These are phyloP conservation scores for Trichodelitschia bisporula DNA, from an alignment of 495 filamentous ascomycete species.

Conservation along the genomic window DNA sequence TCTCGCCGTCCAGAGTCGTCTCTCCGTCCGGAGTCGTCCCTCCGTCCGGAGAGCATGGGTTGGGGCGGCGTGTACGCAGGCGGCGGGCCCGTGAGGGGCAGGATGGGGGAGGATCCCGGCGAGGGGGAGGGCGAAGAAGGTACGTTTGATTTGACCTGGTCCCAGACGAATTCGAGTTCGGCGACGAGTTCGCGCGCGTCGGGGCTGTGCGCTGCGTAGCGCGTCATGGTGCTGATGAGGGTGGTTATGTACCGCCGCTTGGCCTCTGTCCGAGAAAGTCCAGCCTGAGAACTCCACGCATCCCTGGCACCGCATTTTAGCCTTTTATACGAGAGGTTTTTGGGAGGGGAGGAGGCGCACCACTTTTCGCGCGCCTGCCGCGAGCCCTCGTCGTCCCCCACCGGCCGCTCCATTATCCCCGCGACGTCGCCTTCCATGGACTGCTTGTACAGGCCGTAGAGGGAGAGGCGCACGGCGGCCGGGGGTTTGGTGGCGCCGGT, in stretches of 20 bases:
- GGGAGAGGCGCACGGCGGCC: conserved; percentile 54
- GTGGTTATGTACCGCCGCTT: conserved; percentile 85
- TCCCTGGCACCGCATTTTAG: conserved; percentile 24
- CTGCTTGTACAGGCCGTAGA: conserved; percentile 97
- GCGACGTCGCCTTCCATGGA: conserved; percentile 95
- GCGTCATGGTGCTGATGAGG: conserved; percentile 89
- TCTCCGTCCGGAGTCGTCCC: conserved; percentile 30
- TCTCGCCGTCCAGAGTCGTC: conserved; percentile 17
- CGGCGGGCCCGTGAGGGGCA: conserved; percentile 56
- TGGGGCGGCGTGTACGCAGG: conserved; percentile 55
- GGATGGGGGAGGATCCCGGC: conserved; percentile 19
- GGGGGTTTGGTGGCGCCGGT: conserved; percentile 77
- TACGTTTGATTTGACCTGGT: conserved; percentile 75
- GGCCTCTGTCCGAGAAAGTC: conserved; percentile 65
- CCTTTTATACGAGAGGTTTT: neutral
- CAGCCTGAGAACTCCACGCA: conserved; percentile 73
- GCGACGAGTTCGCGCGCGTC: conserved; percentile 69
- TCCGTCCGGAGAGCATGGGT: too few species aligned
- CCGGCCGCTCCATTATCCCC: conserved; percentile 69
- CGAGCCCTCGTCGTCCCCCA: conserved; percentile 26
- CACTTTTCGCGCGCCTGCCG: conserved; percentile 35
- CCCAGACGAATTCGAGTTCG: conserved; percentile 98
- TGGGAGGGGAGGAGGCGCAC: conserved; percentile 14
- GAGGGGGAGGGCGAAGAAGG: conserved; percentile 31
- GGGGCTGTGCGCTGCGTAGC: conserved; percentile 58